Evolutionary conservation across 139 green algal genomes (phyloP), one percentile per base, ranked within the genome.

Genomic region (Chlorella sorokiniana): DNA sequence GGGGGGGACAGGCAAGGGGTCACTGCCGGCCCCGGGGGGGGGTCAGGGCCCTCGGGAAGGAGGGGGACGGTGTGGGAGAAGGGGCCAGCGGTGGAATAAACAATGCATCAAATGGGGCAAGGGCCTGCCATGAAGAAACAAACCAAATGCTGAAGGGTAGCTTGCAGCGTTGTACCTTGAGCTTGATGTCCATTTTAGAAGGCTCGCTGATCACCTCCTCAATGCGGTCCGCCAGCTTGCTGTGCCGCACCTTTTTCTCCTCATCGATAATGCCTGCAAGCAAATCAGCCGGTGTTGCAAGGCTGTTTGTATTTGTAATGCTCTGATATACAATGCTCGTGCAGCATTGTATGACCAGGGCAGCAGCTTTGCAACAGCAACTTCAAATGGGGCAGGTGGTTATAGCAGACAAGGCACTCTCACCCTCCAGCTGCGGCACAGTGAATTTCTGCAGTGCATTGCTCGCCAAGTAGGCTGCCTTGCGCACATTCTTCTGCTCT

Each of bases 201-300:
- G 94, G 94, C 40, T 97, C 85, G 5, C 69, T 81, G 65, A 98
- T 94, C 11, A 88, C 91, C 79, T 93, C 86, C 87, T 98, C 89
- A 22, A 90, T 86, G 40, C 85, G 78, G 54, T 92, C 89, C 35
- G 75, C 87, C 20, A 99, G 86, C 87, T 97, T 95, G 75, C 81
- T 89, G 90, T 99, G 97, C 84, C 94, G 96, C 45, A 98, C 90
- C 63, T 91, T 92, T 88, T 96, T 95, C 81, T 96, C 94, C 69
- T 96, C 87, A 71, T 98, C 93, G 14, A 99, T 94, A 48, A 94
- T 90, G 54, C 74, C 86, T 92, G 69, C 69, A 31, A 5, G 33
- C 1, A 9, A 33, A 37, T 11, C n/a, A n/a, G n/a, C n/a, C n/a
- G n/a, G n/a, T n/a, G n/a, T n/a, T n/a, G n/a, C n/a, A n/a, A n/a